These are phyloP conservation scores for Saturnispora kantuleensis DNA, from an alignment of 805 yeast genomes.

Conservation along the genomic window DNA sequence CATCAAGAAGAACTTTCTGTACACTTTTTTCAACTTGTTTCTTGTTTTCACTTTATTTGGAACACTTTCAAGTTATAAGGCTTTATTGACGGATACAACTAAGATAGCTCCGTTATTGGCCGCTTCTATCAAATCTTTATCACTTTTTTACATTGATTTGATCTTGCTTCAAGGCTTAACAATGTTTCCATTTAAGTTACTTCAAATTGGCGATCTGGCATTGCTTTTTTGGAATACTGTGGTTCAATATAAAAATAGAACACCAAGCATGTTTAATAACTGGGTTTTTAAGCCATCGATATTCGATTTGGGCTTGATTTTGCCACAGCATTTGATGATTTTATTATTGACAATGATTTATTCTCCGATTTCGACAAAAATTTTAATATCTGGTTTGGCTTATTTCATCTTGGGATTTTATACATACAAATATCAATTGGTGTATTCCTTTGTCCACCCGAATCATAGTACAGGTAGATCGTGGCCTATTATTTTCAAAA, in stretches of 20 bases:
- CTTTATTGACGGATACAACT: slow-evolving; percentile 48
- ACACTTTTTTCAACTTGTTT: slow-evolving; percentile 51
- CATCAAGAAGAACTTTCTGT: slow-evolving; percentile 48
- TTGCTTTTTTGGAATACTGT: slow-evolving; percentile 34
- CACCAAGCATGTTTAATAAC: slow-evolving; percentile 43
- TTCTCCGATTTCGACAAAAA: slow-evolving; percentile 52
- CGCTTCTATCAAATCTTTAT: slow-evolving; percentile 39
- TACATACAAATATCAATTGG: slow-evolving; percentile 52
- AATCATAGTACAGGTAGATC: slow-evolving; percentile 59
- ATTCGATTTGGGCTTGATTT: slow-evolving; percentile 50
- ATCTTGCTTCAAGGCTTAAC: slow-evolving; percentile 64
- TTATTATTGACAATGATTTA: slow-evolving; percentile 50
- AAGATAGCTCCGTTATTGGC: slow-evolving; percentile 49
- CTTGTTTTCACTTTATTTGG: slow-evolving; percentile 54
- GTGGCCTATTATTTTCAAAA: slow-evolving; percentile 53
- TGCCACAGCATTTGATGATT: slow-evolving; percentile 53
- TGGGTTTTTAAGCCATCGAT: slow-evolving; percentile 47
- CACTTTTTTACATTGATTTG: slow-evolving; percentile 47
- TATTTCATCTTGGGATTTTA: slow-evolving; percentile 49
- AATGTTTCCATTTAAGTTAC: slow-evolving; percentile 48
- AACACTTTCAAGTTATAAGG: slow-evolving; percentile 49
- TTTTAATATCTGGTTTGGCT: slow-evolving; percentile 46
- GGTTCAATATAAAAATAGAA: slow-evolving; percentile 28
- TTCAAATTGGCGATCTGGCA: slow-evolving; percentile 46
- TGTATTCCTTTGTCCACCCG: slow-evolving; percentile 52